Evolutionary conservation across 495 filamentous ascomycete genomes (phyloP), one percentile per base, ranked within the genome.

Genomic region (Apiosordaria backusii): DNA sequence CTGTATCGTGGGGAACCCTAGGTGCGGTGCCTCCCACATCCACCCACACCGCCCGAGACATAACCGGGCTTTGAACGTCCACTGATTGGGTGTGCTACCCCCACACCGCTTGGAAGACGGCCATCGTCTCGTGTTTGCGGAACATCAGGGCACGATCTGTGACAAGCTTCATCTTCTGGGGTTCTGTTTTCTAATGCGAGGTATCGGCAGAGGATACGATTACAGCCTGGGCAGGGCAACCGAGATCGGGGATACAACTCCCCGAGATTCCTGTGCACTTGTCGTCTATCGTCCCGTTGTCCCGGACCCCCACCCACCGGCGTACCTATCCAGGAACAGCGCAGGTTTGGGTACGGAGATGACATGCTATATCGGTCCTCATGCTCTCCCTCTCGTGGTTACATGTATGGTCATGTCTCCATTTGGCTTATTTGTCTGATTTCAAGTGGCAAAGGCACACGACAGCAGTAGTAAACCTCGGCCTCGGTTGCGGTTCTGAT

Each of bases 41-140:
- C 35, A 7, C 19, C 53, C 53, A 60, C 57, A 60, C 26, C 57
- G 57, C 52, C 52, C 52, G 52, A 55, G 52, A 19, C n/a, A 2
- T 45, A 45, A 45, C 35, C 5, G 35, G 35, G 35, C 35, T 13
- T 45, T 45, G 35, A 45, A 45, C 9, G 10, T 7, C 35, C 35
- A 7, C 35, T 45, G 35, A 45, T 45, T 45, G 35, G 35, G 35
- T 45, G 35, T 45, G 35, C 6, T 57, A 57, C 53, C 19, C 60
- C 29, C 29, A 24, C 60, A 52, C 29, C 19, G 10, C 60, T 0
- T 19, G 19, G 13, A 62, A 24, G 29, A 50, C 40, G 40, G n/a
- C 60, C 60, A 60, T 35, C 22, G 60, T 62, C 45, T 62, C 45
- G 35, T 24, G 19, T 50, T 24, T 24, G 19, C 57, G 35, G n/a